Evolutionary conservation across 1,284 basidiomycete species (phyloP).

Genomic region (Papiliotrema fonsecae): DNA sequence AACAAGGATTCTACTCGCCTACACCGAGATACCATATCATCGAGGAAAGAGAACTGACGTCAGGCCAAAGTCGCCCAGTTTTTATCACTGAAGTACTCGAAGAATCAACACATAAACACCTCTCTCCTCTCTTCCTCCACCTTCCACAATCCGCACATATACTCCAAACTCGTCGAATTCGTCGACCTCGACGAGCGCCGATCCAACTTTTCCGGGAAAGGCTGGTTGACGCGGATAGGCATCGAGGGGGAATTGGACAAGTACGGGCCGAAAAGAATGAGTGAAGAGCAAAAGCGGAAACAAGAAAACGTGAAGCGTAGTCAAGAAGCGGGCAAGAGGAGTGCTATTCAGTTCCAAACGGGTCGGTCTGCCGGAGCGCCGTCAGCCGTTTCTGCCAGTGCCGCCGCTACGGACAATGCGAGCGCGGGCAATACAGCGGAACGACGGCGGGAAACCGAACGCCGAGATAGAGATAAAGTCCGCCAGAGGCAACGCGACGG

Average conservation of each 20-base stretch:
- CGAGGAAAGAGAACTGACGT: neutral
- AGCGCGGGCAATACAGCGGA: slow-evolving; percentile 3
- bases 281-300: slow-evolving; percentile 56
- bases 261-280: slow-evolving; percentile 34
- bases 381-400: no score
- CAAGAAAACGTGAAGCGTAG: slow-evolving; percentile 56
- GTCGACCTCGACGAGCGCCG: slow-evolving; percentile 80
- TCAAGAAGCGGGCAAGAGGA: slow-evolving; percentile 55
- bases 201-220: slow-evolving; percentile 64
- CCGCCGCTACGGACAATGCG: no score
- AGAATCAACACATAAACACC: slow-evolving; percentile 87
- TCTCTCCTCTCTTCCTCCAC: slow-evolving; percentile 81
- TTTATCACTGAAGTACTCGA: slow-evolving; percentile 64
- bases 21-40: neutral
- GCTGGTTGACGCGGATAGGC: slow-evolving; percentile 35
- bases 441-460: slow-evolving; percentile 2
- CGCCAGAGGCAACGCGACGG: slow-evolving; percentile 9
- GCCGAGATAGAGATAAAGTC: slow-evolving; percentile 14
- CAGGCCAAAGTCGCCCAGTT: slow-evolving; percentile 77
- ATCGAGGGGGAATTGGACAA: slow-evolving; percentile 20
- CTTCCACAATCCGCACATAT: slow-evolving; percentile 92
- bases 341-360: slow-evolving; percentile 57
- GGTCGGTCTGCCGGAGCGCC: no score
- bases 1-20: neutral
- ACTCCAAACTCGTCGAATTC: slow-evolving; percentile 82